Percentiles rank a stretch among this genome's conserved stretches.
Evolutionary conservation across 1,139 yeast species (phyloP).

Genomic region (Saccharomyces hybrid): DNA sequence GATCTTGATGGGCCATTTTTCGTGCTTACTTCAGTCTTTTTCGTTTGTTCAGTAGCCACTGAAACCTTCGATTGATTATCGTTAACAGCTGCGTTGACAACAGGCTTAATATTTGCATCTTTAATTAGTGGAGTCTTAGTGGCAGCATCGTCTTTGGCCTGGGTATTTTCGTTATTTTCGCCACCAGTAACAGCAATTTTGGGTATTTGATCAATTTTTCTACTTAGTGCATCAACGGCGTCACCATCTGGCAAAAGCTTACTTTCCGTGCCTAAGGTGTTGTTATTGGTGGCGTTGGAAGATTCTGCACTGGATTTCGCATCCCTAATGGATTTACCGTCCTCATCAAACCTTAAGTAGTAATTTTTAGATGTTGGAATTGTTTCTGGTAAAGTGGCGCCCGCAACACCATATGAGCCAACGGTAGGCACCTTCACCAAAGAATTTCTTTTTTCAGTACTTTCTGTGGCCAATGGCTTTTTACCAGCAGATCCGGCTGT

Average conservation of each 20-base stretch:
- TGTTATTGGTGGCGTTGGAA: conserved; percentile 4
- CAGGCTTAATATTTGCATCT: neutral
- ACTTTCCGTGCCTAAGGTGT: neutral
- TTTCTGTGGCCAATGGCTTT: neutral
- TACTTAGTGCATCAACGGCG: neutral
- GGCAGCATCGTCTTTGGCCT: neutral
- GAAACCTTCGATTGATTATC: neutral
- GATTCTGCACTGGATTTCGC: neutral
- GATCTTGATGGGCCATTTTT: conserved; percentile 1
- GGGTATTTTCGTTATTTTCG: neutral
- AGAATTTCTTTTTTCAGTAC: neutral
- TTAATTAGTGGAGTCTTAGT: neutral
- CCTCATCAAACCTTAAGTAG: conserved; percentile 19
- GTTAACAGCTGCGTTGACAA: neutral
- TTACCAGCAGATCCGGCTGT: neutral
- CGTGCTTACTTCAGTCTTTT: neutral
- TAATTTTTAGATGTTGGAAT: conserved; percentile 32
- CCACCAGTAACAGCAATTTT: neutral
- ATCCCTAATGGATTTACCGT: conserved; percentile 10
- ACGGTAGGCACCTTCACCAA: neutral
- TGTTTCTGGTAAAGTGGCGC: conserved; percentile 31
- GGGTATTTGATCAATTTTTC: neutral
- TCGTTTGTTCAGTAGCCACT: neutral
- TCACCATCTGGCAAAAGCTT: neutral
- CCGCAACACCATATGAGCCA: conserved; percentile 23